Percentiles rank a stretch among this genome's conserved stretches.
These are phyloP conservation scores for Dryas alaskensis DNA, from an alignment of 306 rosid species.

Conservation along the genomic window DNA sequence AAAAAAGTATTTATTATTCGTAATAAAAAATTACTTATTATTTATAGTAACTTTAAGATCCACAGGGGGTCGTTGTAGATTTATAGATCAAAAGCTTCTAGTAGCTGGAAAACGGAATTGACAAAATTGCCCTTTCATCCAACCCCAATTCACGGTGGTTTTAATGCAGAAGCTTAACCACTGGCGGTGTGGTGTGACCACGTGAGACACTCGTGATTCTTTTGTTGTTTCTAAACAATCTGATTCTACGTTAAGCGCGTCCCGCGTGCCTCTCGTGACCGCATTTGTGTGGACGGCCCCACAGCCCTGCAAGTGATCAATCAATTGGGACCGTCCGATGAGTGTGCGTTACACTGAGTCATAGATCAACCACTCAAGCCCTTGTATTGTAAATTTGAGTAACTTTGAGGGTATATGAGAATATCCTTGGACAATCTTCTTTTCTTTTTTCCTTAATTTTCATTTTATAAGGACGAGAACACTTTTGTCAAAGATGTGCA, in stretches of 20 bases:
- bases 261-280: slow-evolving; percentile 52
- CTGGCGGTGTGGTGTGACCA: slow-evolving; percentile 19
- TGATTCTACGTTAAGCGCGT: background rate
- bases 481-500: slow-evolving; percentile 44
- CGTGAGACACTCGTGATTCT: slow-evolving; percentile 55
- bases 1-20: background rate
- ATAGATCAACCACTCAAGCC: no score
- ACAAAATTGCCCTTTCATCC: background rate
- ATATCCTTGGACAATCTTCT: no score
- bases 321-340: slow-evolving; percentile 17
- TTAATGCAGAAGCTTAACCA: background rate
- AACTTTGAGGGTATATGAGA: background rate
- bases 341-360: no score
- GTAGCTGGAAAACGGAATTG: background rate
- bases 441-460: background rate
- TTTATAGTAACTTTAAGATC: background rate
- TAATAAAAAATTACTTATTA: background rate
- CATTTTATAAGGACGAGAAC: background rate
- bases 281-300: slow-evolving; percentile 34
- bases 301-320: slow-evolving; percentile 2
- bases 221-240: background rate
- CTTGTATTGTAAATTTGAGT: background rate
- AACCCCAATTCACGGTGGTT: slow-evolving; percentile 7
- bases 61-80: no score
- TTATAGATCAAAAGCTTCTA: background rate